Evolutionary conservation across 176 grass and related monocot genomes (phyloP).

Genomic region (Cocos nucifera): DNA sequence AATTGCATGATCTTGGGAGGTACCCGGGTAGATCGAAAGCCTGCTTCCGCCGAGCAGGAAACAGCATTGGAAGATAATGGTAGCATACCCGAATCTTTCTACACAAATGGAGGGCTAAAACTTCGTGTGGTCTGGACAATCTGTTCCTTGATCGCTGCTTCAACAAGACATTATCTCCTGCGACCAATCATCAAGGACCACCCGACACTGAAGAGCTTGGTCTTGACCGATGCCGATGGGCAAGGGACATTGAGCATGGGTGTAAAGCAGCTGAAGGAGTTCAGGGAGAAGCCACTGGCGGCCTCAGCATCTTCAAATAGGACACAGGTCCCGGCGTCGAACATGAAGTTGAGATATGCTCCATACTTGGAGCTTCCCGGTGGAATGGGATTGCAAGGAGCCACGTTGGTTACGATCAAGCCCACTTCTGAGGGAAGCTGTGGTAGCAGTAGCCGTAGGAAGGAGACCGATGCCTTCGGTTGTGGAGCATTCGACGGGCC

Average conservation of each 20-base stretch:
- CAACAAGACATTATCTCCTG: slow-evolving; percentile 81
- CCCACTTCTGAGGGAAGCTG: slow-evolving; percentile 49
- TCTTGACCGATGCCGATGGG: slow-evolving; percentile 56
- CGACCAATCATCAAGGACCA: slow-evolving; percentile 77
- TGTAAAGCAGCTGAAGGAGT: slow-evolving; percentile 72
- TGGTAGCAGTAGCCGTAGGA: slow-evolving; percentile 36
- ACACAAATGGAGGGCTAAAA: slow-evolving; percentile 80
- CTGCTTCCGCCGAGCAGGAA: slow-evolving; percentile 19
- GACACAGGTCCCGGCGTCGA: slow-evolving; percentile 81
- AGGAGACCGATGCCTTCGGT: slow-evolving; percentile 56
- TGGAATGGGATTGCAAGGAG: slow-evolving; percentile 61
- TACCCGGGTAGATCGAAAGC: slow-evolving; percentile 45
- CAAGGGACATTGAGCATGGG: slow-evolving; percentile 83
- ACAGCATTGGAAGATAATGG: slow-evolving; percentile 54
- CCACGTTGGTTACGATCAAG: slow-evolving; percentile 72
- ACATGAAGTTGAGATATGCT: slow-evolving; percentile 84
- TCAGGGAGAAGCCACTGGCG: slow-evolving; percentile 66
- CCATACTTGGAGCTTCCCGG: slow-evolving; percentile 79
- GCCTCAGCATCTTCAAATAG: slow-evolving; percentile 75
- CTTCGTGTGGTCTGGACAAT: slow-evolving; percentile 97
- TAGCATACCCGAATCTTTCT: slow-evolving; percentile 93
- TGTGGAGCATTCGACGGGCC: slow-evolving; percentile 62
- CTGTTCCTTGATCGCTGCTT: slow-evolving; percentile 82
- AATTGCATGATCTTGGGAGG: slow-evolving; percentile 80
- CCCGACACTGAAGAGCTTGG: slow-evolving; percentile 58